Conservation (phyloP, 1,284 basidiomycete species). For the Papiliotrema terrestris region DNA sequence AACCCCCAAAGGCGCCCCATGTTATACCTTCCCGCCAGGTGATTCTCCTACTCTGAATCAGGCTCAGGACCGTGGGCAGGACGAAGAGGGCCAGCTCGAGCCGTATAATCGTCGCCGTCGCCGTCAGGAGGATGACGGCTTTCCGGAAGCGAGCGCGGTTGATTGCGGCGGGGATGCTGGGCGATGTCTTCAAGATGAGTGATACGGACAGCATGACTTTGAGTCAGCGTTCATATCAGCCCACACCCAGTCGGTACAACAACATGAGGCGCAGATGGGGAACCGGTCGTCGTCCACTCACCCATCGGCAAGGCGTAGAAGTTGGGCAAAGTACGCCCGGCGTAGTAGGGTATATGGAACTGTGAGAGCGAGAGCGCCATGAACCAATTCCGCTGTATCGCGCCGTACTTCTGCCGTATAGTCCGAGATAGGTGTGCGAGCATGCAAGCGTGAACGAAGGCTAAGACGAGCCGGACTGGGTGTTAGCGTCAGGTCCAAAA, state of each 20-base stretch:
- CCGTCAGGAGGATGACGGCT: constrained; percentile 54
- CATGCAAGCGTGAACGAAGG: background rate
- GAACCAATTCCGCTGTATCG: background rate
- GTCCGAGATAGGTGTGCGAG: background rate
- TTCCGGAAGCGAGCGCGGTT: background rate
- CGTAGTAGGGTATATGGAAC: constrained; percentile 92
- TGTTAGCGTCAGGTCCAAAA: no score
- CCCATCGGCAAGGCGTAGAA: constrained; percentile 68
- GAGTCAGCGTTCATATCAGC: background rate
- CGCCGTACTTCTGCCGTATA: background rate
- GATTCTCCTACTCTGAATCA: constrained; percentile 54
- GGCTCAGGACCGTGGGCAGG: constrained; percentile 60
- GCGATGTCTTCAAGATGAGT: background rate
- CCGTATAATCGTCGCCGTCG: constrained; percentile 70
- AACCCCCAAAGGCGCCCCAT: constrained; percentile 57
- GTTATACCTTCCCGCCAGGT: constrained; percentile 54
- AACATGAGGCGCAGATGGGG: no score
- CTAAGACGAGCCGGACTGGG: no score
- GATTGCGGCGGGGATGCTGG: background rate
- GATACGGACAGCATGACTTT: constrained; percentile 1
- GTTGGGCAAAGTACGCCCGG: constrained; percentile 88
- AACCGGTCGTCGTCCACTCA: background rate
- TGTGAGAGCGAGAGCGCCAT: constrained; percentile 58
- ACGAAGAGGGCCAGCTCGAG: constrained; percentile 73
- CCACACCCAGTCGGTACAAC: no score